These are phyloP conservation scores for Penicillium verhagenii DNA, from an alignment of 495 filamentous ascomycete species.

Conservation along the genomic window DNA sequence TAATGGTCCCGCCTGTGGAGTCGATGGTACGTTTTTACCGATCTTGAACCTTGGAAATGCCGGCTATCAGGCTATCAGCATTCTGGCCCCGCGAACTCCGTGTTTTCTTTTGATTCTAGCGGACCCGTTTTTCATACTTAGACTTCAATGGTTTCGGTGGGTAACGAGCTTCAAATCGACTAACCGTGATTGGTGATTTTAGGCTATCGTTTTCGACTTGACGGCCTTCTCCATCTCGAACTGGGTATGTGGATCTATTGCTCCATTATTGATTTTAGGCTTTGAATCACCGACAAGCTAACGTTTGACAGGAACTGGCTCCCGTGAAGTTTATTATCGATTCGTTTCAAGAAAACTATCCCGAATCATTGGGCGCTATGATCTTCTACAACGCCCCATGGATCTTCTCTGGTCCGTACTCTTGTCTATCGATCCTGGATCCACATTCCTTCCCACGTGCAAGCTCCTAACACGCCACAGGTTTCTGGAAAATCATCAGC, in stretches of 20 bases:
- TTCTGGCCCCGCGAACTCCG: no score
- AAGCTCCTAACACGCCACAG: slow-evolving; percentile 31
- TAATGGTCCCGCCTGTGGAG: slow-evolving; percentile 74
- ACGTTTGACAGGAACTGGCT: slow-evolving; percentile 69
- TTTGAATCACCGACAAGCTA: not conserved
- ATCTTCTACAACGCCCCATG: slow-evolving; percentile 93
- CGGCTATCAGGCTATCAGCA: no score
- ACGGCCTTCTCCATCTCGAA: slow-evolving; percentile 85
- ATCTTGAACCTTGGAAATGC: no score
- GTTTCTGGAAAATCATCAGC: slow-evolving; percentile 80
- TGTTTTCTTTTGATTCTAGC: no score
- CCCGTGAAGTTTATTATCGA: slow-evolving; percentile 97
- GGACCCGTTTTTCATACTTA: not conserved
- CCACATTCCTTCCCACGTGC: not conserved
- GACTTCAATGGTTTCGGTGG: not conserved
- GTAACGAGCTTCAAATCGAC: no score
- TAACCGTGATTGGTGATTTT: not conserved
- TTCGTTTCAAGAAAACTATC: slow-evolving; percentile 95
- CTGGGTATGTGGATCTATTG: slow-evolving; percentile 58
- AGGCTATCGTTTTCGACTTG: slow-evolving; percentile 92
- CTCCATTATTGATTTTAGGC: not conserved
- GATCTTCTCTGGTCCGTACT: slow-evolving; percentile 73
- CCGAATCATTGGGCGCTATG: slow-evolving; percentile 80
- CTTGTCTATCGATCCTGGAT: not conserved
- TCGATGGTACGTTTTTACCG: slow-evolving; percentile 76